Conservation (phyloP, 331 rosid genomes). For the Telfairia occidentalis region DNA sequence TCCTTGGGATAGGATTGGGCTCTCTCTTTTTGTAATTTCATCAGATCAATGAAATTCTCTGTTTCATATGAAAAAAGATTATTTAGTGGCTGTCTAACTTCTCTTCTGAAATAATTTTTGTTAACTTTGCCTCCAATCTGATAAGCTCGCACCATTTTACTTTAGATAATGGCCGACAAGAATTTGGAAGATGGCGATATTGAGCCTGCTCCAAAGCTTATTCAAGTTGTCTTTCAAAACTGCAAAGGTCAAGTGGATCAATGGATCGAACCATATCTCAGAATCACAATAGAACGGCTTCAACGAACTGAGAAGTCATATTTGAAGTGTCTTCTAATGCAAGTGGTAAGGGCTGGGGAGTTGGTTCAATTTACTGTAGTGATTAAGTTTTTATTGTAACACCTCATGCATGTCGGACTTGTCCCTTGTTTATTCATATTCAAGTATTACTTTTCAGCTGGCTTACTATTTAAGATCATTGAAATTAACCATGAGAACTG, state of each 20-base stretch:
- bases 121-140: neutral
- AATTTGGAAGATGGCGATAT: constrained; percentile 83
- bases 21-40: no score
- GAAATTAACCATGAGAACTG: neutral
- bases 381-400: neutral
- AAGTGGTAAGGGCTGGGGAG: constrained; percentile 57
- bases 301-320: constrained; percentile 58
- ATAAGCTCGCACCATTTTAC: neutral
- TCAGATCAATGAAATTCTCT: no score
- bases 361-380: neutral
- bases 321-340: constrained; percentile 78
- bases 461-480: neutral
- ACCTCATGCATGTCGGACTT: neutral
- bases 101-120: neutral
- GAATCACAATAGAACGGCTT: constrained; percentile 66
- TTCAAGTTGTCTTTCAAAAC: constrained; percentile 87
- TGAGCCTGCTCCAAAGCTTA: constrained; percentile 92
- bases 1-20: no score
- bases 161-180: constrained; percentile 66
- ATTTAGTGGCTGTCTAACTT: neutral
- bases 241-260: constrained; percentile 92
- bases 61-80: neutral
- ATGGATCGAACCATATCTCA: constrained; percentile 89
- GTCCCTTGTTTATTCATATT: neutral
- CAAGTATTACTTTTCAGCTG: neutral